Evolutionary conservation across 495 filamentous ascomycete species (phyloP).

Genomic region (Amniculicola lignicola): DNA sequence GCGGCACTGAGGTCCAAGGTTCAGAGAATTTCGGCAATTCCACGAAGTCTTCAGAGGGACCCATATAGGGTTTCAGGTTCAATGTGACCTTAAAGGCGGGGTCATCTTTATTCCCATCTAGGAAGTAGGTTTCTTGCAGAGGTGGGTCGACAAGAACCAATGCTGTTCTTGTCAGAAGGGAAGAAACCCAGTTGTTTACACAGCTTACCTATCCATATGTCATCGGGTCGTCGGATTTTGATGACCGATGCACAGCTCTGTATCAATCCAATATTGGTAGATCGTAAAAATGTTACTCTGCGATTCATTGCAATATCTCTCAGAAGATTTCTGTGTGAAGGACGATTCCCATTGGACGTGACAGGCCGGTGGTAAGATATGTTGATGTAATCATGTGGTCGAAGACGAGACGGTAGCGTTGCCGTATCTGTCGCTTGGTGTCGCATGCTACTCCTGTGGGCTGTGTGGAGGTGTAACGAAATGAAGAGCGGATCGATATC

Average conservation of each 20-base stretch:
- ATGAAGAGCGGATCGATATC: conserved; percentile 29
- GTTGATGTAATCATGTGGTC: conserved; percentile 2
- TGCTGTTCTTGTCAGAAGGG: not conserved
- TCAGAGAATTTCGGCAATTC: not conserved
- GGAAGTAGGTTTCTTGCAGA: not conserved
- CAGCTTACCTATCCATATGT: conserved; percentile 17
- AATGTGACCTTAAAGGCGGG: not conserved
- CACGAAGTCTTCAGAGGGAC: conserved; percentile 20
- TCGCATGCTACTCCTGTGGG: not conserved
- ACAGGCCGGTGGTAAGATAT: conserved; percentile 22
- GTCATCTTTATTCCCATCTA: not conserved
- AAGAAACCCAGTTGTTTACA: too few species aligned
- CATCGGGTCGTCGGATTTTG: not conserved
- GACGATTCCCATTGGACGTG: not conserved
- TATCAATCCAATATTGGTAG: conserved; percentile 7
- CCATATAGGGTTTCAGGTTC: conserved; percentile 1
- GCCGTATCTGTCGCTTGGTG: conserved; percentile 11
- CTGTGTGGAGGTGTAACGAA: conserved; percentile 15
- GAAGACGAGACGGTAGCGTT: conserved; percentile 11
- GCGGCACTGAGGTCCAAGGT: not conserved
- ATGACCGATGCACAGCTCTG: conserved; percentile 26
- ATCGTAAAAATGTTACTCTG: conserved; percentile 8
- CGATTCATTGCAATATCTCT: conserved; percentile 1
- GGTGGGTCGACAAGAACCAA: conserved; percentile 26
- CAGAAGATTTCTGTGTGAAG: not conserved